Base-by-base conservation (phyloP, 1,139 yeast species). In the Hyphopichia wangnamkhiaoensis region DNA sequence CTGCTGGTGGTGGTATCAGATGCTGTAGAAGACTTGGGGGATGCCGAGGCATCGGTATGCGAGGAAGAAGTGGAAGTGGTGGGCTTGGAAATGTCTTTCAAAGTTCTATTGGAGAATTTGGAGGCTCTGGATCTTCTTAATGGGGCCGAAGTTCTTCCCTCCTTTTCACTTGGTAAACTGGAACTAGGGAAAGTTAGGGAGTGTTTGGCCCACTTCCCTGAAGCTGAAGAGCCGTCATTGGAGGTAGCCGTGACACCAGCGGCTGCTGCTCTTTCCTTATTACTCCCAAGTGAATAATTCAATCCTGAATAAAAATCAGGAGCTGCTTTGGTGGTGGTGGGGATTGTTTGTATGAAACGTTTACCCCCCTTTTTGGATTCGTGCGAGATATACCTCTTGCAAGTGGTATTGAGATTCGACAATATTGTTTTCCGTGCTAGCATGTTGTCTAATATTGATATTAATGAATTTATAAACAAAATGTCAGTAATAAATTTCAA, bases 271-370 rank as follows among this genome's bases (percentile, higher is more conserved):
- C 42, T 42, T 35, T 43, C 46, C 19, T 43, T 41, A 31, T 51
- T 52, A 29, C 16, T 16, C 19, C 38, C 34, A 18, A 49, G 45
- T 6, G 50, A 37, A 42, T 54, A 53, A 46, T 61, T 65, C 39
- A 67, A 58, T 9, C 64, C 63, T 19, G 65, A 51, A 40, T 56
- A 63, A 41, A 65, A 63, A 33, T 53, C 55, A 37, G 35, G 33
- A 30, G 16, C 42, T 52, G 47, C 31, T 48, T 54, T 25, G 51
- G 46, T 20, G 53, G 63, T 41, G 8, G 53, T 47, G 8, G 73
- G 73, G 18, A 69, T 63, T 4, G 76, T 71, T 48, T 71, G 74
- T 59, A 72, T 65, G 48, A 63, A 71, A 39, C 77, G 51, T 48
- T 61, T 70, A 31, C 68, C 59, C 6, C 57, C 61, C 37, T 54